Evolutionary conservation across 2,329 filamentous ascomycete genomes (phyloP), one percentile per base, ranked within the genome.

Genomic region (Alternaria sp.): DNA sequence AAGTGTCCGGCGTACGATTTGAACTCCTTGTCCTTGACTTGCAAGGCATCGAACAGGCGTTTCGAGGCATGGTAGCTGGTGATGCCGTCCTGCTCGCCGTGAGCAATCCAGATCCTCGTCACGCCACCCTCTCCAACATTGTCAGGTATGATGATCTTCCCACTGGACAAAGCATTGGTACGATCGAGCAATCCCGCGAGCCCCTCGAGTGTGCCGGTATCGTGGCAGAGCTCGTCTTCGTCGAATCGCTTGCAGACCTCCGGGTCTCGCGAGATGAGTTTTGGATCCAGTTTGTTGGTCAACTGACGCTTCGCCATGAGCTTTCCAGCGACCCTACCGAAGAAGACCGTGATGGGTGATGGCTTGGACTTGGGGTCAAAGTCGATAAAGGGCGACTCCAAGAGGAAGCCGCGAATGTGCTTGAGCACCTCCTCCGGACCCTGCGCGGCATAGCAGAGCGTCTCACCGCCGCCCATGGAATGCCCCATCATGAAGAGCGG

Each of bases 401-500:
- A 84, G 36, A 97, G 75, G 83, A 91, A 93, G 21, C 93, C 93
- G 49, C 89, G 85, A 51, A 97, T 86, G 61, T 85, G 83, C 36
- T 81, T 77, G 45, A 88, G 84, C 12, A 92, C 77, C 15, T 87
- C 85, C 46, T 70, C 67, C 5, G 82, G 84, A 19, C 81, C 83
- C 47, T 75, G 74, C 28, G 80, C 79, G 63, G 81, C 82, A 70
- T 88, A 90, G 46, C 87, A 89, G 9, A 97, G 82, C 6, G 89
- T 87, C 80, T 96, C 87, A 23, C 89, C 92, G 62, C 94, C 94
- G 68, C 94, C 94, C 93, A 97, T 97, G 21, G 90, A 93, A 80
- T 97, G 93, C 57, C 94, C 94, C 83, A 96, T 89, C 19, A 97
- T 85, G 81, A 97, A 97, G 15, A 96, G 76, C 0, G 93, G 93